Conservation (phyloP, 306 rosid genomes). For the Pterocarpus santalinus region DNA sequence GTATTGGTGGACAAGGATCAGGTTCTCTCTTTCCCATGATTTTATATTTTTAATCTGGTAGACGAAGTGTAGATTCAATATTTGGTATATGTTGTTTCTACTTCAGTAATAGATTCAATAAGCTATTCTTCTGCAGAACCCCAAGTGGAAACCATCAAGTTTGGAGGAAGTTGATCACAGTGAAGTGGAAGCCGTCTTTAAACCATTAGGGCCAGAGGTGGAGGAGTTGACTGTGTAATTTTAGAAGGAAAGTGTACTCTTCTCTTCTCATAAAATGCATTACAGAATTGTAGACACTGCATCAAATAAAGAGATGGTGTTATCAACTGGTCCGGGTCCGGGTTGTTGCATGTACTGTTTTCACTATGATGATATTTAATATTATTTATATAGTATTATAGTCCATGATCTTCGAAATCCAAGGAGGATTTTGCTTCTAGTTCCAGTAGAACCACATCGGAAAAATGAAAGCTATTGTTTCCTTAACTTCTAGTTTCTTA, state of each 20-base stretch:
- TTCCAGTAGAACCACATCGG: conserved; percentile 7
- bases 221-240: conserved; percentile 59
- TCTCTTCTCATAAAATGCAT: conserved; percentile 39
- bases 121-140: conserved; percentile 67
- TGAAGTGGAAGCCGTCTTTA: conserved; percentile 72
- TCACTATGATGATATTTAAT: conserved; percentile 10
- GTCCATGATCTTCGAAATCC: conserved; percentile 35
- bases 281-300: conserved; percentile 27
- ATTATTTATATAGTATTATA: background rate
- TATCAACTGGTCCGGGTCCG: background rate
- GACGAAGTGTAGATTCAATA: conserved; percentile 25
- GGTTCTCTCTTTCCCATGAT: conserved; percentile 59
- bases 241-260: conserved; percentile 26
- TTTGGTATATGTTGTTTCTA: conserved; percentile 9
- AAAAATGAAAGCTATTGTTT: conserved; percentile 27
- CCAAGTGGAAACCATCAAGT: conserved; percentile 82
- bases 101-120: conserved; percentile 13
- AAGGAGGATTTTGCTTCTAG: conserved; percentile 34
- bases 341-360: conserved; percentile 34
- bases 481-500: background rate
- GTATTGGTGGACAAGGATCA: conserved; percentile 97
- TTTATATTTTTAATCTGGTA: conserved; percentile 9
- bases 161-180: conserved; percentile 71
- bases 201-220: conserved; percentile 66
- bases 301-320: conserved; percentile 50